Conservation (phyloP, 1,284 basidiomycete genomes). For the Sphaerobolus stellatus region DNA sequence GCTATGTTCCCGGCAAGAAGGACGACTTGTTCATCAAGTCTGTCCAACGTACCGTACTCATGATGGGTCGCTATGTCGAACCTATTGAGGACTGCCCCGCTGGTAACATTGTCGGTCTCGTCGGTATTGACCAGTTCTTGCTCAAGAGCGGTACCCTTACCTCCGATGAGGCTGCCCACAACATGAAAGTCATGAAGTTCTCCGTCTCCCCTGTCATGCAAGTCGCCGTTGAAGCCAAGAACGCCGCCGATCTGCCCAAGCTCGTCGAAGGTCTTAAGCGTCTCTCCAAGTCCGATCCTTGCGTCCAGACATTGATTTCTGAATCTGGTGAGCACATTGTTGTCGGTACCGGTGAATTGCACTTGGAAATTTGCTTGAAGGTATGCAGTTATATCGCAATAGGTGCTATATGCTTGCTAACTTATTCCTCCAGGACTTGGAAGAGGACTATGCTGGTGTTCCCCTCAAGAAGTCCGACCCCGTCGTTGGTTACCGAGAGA, state of each 20-base stretch:
- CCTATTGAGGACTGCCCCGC: constrained; percentile 99
- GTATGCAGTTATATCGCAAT: constrained; percentile 36
- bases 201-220: constrained; percentile 99
- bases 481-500: constrained; percentile 98
- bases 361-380: constrained; percentile 99
- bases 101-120: constrained; percentile 98
- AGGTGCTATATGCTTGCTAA: constrained; percentile 1
- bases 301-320: constrained; percentile 93
- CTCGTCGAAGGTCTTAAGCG: constrained; percentile 99
- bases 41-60: constrained; percentile 97
- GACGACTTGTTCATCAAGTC: constrained; percentile 98
- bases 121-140: constrained; percentile 99
- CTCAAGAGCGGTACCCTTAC: constrained; percentile 99
- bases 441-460: constrained; percentile 99
- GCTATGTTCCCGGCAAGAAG: constrained; percentile 99
- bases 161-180: constrained; percentile 97
- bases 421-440: constrained; percentile 71
- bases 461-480: constrained; percentile 99
- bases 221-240: constrained; percentile 99
- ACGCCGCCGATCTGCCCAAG: constrained; percentile 98
- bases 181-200: constrained; percentile 99
- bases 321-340: constrained; percentile 99
- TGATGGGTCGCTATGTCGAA: constrained; percentile 99
- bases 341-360: constrained; percentile 98
- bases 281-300: constrained; percentile 99